Evolutionary conservation across 2,329 filamentous ascomycete genomes (phyloP).

Genomic region (Dothidotthia symphoricarpi): DNA sequence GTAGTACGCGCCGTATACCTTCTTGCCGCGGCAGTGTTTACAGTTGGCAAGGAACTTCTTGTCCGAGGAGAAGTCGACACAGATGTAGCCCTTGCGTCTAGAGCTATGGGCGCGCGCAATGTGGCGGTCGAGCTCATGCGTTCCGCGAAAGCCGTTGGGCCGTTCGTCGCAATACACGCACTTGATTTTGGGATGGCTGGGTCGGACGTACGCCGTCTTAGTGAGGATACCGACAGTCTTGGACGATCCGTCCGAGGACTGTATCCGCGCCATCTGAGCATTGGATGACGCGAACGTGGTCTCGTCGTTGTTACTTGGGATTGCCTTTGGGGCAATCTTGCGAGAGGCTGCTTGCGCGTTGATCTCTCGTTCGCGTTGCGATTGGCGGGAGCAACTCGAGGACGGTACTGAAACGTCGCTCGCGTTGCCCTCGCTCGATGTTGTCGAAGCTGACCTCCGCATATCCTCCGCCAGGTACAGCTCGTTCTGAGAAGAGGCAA

Average conservation of each 20-base stretch:
- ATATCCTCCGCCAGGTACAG: constrained; percentile 49
- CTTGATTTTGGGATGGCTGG: constrained; percentile 68
- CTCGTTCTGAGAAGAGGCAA: constrained; percentile 32
- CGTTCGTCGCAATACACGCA: constrained; percentile 70
- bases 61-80: constrained; percentile 58
- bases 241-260: constrained; percentile 53
- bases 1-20: constrained; percentile 88
- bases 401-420: constrained; percentile 48
- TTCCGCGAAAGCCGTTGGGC: constrained; percentile 77
- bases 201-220: constrained; percentile 60
- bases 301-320: constrained; percentile 29
- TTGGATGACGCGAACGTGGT: constrained; percentile 36
- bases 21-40: constrained; percentile 74
- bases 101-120: constrained; percentile 64
- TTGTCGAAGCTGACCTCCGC: constrained; percentile 49
- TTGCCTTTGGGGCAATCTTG: constrained; percentile 50
- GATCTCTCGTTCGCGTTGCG: constrained; percentile 51
- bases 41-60: constrained; percentile 71
- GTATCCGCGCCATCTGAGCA: constrained; percentile 53
- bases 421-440: constrained; percentile 37
- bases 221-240: constrained; percentile 53
- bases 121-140: constrained; percentile 66
- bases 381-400: constrained; percentile 48
- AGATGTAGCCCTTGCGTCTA: constrained; percentile 61
- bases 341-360: constrained; percentile 49